Percentiles rank a stretch among this genome's conserved stretches.
Evolutionary conservation across 2,329 filamentous ascomycete genomes (phyloP).

Genomic region (Berkeleyomyces basicola): DNA sequence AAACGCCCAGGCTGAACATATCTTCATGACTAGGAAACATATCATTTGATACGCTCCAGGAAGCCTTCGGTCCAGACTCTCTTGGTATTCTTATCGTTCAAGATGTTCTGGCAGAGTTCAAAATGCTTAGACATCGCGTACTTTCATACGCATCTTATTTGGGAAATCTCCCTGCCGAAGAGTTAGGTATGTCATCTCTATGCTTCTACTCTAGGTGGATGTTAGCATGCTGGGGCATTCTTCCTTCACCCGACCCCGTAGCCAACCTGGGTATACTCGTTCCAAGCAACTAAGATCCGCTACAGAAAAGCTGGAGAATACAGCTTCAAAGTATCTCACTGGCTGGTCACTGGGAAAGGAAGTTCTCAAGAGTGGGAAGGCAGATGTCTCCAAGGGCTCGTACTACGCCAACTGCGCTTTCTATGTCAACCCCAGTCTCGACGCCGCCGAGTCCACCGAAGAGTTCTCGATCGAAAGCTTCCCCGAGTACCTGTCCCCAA

Average conservation of each 20-base stretch:
- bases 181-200: slow-evolving; percentile 43
- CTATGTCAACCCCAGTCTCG: slow-evolving; percentile 47
- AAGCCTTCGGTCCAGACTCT: slow-evolving; percentile 80
- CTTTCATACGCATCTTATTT: slow-evolving; percentile 82
- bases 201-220: background rate
- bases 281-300: slow-evolving; percentile 5
- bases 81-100: slow-evolving; percentile 89
- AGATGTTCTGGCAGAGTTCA: slow-evolving; percentile 59
- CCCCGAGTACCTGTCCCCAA: slow-evolving; percentile 76
- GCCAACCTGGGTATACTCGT: background rate
- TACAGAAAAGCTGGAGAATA: slow-evolving; percentile 40
- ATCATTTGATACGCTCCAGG: slow-evolving; percentile 49
- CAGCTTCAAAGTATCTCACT: slow-evolving; percentile 45
- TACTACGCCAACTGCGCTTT: slow-evolving; percentile 76
- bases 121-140: slow-evolving; percentile 51
- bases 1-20: slow-evolving; percentile 10
- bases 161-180: slow-evolving; percentile 55
- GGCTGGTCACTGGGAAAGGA: slow-evolving; percentile 75
- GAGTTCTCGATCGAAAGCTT: slow-evolving; percentile 47
- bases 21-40: slow-evolving; percentile 37
- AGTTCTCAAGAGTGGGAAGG: slow-evolving; percentile 58
- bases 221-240: background rate
- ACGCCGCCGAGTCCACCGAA: slow-evolving; percentile 42
- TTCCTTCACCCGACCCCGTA: background rate
- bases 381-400: slow-evolving; percentile 66